Percentiles rank a stretch among this genome's conserved stretches.
Conservation (phyloP, 371 early-diverging fungal genomes). For the Polyrhizophydium stewartii region DNA sequence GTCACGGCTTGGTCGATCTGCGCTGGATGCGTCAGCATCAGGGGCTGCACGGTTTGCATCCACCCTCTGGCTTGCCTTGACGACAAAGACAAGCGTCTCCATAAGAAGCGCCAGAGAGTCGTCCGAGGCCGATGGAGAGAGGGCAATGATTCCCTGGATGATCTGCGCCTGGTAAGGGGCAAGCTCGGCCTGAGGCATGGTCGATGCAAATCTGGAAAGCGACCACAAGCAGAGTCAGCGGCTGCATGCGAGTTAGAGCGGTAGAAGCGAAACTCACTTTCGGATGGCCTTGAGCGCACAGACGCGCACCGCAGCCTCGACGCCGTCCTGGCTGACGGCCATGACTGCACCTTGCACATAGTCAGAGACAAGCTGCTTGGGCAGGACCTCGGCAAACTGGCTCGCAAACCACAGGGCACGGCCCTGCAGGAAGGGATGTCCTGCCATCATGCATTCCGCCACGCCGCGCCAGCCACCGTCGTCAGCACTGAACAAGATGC, state of each 20-base stretch:
- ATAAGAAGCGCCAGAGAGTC: conserved; percentile 76
- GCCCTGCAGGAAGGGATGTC: conserved; percentile 80
- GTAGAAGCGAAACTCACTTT: conserved; percentile 36
- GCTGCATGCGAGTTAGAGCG: background rate
- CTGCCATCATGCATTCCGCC: conserved; percentile 22
- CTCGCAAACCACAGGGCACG: conserved; percentile 85
- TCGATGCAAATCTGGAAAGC: conserved; percentile 3
- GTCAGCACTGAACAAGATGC: conserved; percentile 16
- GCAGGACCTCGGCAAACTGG: conserved; percentile 71
- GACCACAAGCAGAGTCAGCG: background rate
- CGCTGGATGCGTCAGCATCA: background rate
- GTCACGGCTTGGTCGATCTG: background rate
- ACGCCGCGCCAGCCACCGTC: too few species aligned
- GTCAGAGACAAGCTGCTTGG: conserved; percentile 57
- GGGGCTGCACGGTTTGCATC: background rate
- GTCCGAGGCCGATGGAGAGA: conserved; percentile 65
- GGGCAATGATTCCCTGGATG: conserved; percentile 60
- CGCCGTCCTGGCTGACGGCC: conserved; percentile 58
- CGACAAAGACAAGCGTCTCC: conserved; percentile 66
- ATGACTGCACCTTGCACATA: conserved; percentile 70
- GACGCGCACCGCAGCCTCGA: conserved; percentile 63
- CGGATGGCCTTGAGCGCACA: conserved; percentile 75
- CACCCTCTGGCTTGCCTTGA: conserved; percentile 47
- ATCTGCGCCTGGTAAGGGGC: conserved; percentile 63
- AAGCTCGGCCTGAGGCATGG: conserved; percentile 46